Conservation (phyloP, 768 basidiomycete species). For the Auricularia sp. region DNA sequence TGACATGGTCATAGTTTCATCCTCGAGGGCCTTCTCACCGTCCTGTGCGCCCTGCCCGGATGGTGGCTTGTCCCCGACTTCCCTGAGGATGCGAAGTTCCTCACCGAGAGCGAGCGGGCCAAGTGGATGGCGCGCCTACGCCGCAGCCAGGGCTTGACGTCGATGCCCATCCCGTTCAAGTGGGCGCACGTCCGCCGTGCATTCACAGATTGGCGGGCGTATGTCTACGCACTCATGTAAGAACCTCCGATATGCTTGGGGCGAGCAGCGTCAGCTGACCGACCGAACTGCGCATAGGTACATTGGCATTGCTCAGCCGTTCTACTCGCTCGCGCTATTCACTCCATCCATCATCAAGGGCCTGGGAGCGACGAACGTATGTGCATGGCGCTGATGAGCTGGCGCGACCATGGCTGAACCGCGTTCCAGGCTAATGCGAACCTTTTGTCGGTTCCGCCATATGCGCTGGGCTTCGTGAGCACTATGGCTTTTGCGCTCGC, state of each 20-base stretch:
- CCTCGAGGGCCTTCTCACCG: conserved; percentile 26
- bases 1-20: conserved; percentile 9
- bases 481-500: conserved; percentile 26
- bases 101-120: conserved; percentile 24
- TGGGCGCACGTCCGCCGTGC: conserved; percentile 19
- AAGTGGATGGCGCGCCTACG: conserved; percentile 25
- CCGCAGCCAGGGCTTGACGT: conserved; percentile 26
- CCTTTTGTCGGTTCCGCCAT: conserved; percentile 19
- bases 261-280: background rate
- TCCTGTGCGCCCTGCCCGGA: conserved; percentile 15
- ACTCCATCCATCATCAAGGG: conserved; percentile 30
- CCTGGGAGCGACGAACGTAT: conserved; percentile 20
- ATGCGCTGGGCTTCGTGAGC: conserved; percentile 30
- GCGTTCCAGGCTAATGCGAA: conserved; percentile 8
- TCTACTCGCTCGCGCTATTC: conserved; percentile 29
- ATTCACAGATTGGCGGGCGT: conserved; percentile 19
- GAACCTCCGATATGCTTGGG: background rate
- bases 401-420: no score
- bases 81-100: conserved; percentile 29
- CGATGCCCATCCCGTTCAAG: conserved; percentile 21
- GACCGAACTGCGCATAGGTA: conserved; percentile 12
- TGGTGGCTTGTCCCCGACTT: conserved; percentile 29
- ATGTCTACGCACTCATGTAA: conserved; percentile 12
- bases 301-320: conserved; percentile 29
- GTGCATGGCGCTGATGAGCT: no score